Percentiles rank a stretch among this genome's conserved stretches.
Evolutionary conservation across 2,329 filamentous ascomycete genomes (phyloP).

Genomic region (Juglanconis juglandina): DNA sequence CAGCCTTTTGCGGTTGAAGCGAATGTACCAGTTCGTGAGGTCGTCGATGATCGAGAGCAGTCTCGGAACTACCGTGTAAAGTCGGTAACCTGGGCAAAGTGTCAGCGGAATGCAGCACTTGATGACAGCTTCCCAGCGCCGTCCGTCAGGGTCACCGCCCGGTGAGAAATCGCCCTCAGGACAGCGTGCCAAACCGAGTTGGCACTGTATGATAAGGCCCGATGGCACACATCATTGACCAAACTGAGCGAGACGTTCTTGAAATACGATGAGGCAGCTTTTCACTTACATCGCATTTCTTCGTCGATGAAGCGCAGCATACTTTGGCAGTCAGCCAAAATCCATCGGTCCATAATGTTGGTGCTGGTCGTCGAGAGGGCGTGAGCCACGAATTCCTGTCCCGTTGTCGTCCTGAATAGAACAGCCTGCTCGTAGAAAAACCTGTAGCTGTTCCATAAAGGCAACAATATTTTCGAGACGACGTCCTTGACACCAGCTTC

Average conservation of each 20-base stretch:
- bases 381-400: not conserved
- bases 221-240: no score
- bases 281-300: constrained; percentile 71
- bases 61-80: constrained; percentile 88
- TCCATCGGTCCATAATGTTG: constrained; percentile 96
- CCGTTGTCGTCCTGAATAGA: not conserved
- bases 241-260: no score
- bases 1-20: constrained; percentile 84
- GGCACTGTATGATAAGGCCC: no score
- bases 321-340: constrained; percentile 86
- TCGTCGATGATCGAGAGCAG: constrained; percentile 83
- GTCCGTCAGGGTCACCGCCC: no score
- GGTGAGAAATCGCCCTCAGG: no score
- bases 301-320: constrained; percentile 86
- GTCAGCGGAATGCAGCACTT: no score
- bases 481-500: constrained; percentile 92
- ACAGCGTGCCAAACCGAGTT: no score
- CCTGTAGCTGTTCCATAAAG: constrained; percentile 94
- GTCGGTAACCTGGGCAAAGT: constrained; percentile 55
- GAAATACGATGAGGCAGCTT: constrained; percentile 11
- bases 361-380: constrained; percentile 31
- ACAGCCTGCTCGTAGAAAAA: constrained; percentile 64
- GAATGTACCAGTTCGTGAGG: constrained; percentile 97
- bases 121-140: no score
- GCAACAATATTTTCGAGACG: constrained; percentile 83